Evolutionary conservation across 345 rosid species (phyloP), one percentile per base, ranked within the genome.

Genomic region (Eucalyptus erythrocorys): DNA sequence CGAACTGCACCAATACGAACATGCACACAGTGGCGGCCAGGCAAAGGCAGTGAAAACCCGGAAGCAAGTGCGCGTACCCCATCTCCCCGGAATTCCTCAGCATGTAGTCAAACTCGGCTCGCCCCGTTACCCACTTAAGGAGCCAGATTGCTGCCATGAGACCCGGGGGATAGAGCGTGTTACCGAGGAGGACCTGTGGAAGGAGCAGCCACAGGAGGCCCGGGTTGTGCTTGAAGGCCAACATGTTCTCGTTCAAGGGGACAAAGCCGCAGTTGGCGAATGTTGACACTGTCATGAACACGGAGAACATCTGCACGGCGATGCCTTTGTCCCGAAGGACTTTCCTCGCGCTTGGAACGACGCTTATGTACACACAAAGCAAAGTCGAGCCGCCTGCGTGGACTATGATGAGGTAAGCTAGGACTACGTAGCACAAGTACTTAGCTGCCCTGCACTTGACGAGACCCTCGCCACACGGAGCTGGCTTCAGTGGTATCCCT

Each of bases 231-330:
- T 87, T 92, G 26, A 95, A 96, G 4, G 92, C 92, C 8, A 93
- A 50, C 97, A 95, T 96, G 94, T 97, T 97, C 87, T 96, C 97
- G 59, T 95, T 94, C 3, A 94, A 94, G 1, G 99, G 98, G 11
- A 93, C 66, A 57, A 94, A 96, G 14, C 98, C 98, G 6, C 95
- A 93, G 87, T 88, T 94, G 21, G 95, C 84, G 48, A 96, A 94
- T 1, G 96, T 93, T 1, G 97, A 96, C 30, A 95, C 90, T 0
- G 90, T 85, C 15, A 93, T 91, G 91, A 96, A 96, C 48, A 95
- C 26, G 0, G 95, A 93, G 89, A 96, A 97, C 19, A 93, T 96
- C 7, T 45, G 48, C 7, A 88, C 80, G 19, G 90, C 48, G 14
- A 95, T 85, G 5, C 91, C 88, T 57, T 92, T 97, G 87, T 86